Percentiles rank a stretch among this genome's conserved stretches.
Evolutionary conservation across 2,329 filamentous ascomycete genomes (phyloP).

Genomic region (Zymoseptoria passerinii): DNA sequence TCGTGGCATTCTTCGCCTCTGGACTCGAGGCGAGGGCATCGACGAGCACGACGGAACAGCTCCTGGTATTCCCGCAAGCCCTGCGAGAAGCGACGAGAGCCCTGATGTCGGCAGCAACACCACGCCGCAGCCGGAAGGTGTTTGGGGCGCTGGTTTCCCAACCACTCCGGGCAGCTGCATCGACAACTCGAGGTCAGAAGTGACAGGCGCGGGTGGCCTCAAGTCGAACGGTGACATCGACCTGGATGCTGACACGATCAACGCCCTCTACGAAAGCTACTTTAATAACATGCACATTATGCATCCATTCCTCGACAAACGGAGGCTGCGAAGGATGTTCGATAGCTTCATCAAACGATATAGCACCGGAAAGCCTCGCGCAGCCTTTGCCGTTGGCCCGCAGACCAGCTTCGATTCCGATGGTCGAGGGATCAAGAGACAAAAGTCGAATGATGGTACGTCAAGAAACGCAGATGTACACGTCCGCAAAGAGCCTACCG

Average conservation of each 20-base stretch:
- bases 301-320: slow-evolving; percentile 55
- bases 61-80: slow-evolving; percentile 31
- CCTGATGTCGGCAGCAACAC: slow-evolving; percentile 25
- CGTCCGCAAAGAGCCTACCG: slow-evolving; percentile 28
- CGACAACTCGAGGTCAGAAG: slow-evolving; percentile 25
- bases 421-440: slow-evolving; percentile 24
- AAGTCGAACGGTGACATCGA: slow-evolving; percentile 46
- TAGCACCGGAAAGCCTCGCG: slow-evolving; percentile 28
- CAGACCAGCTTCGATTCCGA: slow-evolving; percentile 17
- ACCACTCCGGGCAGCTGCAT: slow-evolving; percentile 19
- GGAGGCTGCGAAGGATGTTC: slow-evolving; percentile 45
- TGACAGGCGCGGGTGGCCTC: slow-evolving; percentile 41
- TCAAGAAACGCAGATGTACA: slow-evolving; percentile 10
- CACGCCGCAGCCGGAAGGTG: slow-evolving; percentile 36
- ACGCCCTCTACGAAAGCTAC: slow-evolving; percentile 47
- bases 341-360: slow-evolving; percentile 44
- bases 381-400: slow-evolving; percentile 21
- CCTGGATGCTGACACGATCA: slow-evolving; percentile 45
- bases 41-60: slow-evolving; percentile 31
- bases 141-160: slow-evolving; percentile 46
- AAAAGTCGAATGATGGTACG: slow-evolving; percentile 24
- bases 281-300: slow-evolving; percentile 53
- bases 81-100: slow-evolving; percentile 33
- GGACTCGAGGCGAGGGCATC: slow-evolving; percentile 32
- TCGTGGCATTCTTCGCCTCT: slow-evolving; percentile 29